These are phyloP conservation scores for Turnera subulata DNA, from an alignment of 345 rosid species.

Conservation along the genomic window DNA sequence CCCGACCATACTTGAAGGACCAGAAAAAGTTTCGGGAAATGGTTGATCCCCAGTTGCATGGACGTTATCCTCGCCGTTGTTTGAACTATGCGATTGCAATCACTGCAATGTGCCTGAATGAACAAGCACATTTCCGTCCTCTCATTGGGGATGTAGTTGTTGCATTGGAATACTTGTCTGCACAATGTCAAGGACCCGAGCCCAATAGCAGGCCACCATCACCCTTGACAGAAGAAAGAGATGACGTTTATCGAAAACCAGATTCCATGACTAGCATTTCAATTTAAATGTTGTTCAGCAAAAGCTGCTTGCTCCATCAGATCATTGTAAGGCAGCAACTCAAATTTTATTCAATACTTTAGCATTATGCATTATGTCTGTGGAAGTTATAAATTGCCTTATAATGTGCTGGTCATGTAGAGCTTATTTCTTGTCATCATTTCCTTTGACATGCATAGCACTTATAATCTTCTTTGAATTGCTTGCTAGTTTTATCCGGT, in stretches of 20 bases:
- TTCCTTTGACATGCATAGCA: no score
- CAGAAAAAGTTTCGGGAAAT: conserved; percentile 60
- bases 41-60: conserved; percentile 75
- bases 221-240: not conserved
- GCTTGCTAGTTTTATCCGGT: no score
- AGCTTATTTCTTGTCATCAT: no score
- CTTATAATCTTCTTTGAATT: no score
- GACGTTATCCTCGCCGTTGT: conserved; percentile 67
- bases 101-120: conserved; percentile 87
- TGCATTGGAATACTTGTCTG: conserved; percentile 45
- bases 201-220: not conserved
- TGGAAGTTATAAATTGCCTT: no score
- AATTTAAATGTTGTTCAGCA: conserved; percentile 2
- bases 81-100: conserved; percentile 86
- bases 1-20: conserved; percentile 65
- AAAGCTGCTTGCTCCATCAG: conserved; percentile 5
- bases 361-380: no score
- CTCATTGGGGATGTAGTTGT: conserved; percentile 80
- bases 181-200: conserved; percentile 10
- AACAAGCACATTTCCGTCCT: conserved; percentile 87
- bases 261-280: not conserved
- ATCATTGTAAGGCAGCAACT: conserved; percentile 8
- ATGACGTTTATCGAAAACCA: not conserved
- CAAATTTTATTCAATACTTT: not conserved
- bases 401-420: no score